Evolutionary conservation across 2,329 filamentous ascomycete species (phyloP).

Genomic region (Cryphonectria radicalis): DNA sequence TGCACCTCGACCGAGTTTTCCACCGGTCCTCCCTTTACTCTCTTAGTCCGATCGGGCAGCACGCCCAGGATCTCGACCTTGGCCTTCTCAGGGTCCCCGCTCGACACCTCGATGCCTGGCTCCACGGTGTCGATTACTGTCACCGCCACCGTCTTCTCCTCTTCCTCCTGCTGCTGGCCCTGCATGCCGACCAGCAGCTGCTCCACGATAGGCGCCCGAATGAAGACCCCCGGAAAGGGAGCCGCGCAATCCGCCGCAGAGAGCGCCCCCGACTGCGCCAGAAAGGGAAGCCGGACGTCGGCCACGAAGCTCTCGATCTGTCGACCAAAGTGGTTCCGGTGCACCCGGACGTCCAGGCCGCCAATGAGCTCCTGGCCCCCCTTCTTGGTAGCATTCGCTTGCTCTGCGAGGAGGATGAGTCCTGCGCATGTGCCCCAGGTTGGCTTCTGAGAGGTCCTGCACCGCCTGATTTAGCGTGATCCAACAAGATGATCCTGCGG

Average conservation of each 20-base stretch:
- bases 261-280: slow-evolving; percentile 45
- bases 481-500: neutral
- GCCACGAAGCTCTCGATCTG: slow-evolving; percentile 92
- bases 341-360: slow-evolving; percentile 86
- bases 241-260: slow-evolving; percentile 29
- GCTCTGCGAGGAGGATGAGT: slow-evolving; percentile 85
- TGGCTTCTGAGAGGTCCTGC: slow-evolving; percentile 74
- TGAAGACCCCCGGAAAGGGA: slow-evolving; percentile 87
- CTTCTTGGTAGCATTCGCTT: slow-evolving; percentile 85
- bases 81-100: slow-evolving; percentile 28
- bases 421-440: slow-evolving; percentile 97
- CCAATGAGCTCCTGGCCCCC: slow-evolving; percentile 93
- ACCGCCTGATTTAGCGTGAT: slow-evolving; percentile 25
- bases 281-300: slow-evolving; percentile 72
- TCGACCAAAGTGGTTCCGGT: slow-evolving; percentile 92
- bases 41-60: slow-evolving; percentile 46
- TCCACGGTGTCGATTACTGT: slow-evolving; percentile 41
- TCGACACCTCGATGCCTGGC: slow-evolving; percentile 40
- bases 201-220: slow-evolving; percentile 91
- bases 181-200: slow-evolving; percentile 58
- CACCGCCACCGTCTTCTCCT: neutral
- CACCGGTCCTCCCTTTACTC: slow-evolving; percentile 42
- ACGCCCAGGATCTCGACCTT: slow-evolving; percentile 56
- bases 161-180: neutral
- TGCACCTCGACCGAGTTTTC: slow-evolving; percentile 40